Percentiles rank a stretch among this genome's conserved stretches.
Evolutionary conservation across 2,329 filamentous ascomycete genomes (phyloP).

Genomic region (Calonectria pteridis): DNA sequence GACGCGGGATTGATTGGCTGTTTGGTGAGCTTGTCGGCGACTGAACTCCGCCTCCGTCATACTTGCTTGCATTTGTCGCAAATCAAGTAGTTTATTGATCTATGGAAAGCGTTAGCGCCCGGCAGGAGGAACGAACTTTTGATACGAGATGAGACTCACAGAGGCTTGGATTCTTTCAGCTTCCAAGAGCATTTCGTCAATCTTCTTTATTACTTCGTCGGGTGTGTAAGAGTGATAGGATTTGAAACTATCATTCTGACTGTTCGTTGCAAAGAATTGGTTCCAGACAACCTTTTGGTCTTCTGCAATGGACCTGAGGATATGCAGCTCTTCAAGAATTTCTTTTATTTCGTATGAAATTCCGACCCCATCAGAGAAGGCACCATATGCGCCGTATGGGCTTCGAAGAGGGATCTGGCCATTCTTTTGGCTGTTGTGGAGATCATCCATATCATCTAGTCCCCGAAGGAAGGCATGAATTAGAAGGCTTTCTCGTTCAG

Average conservation of each 20-base stretch:
- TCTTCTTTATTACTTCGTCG: background rate
- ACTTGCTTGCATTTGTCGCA: background rate
- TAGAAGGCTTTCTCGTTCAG: background rate
- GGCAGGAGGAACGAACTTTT: background rate
- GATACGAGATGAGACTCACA: background rate
- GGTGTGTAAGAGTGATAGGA: background rate
- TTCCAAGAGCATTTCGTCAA: background rate
- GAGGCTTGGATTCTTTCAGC: background rate
- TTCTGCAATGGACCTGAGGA: background rate
- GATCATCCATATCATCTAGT: background rate
- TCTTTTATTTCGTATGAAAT: background rate
- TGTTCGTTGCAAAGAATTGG: background rate
- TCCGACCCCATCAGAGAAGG: background rate
- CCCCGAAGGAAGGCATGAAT: background rate
- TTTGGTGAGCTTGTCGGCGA: background rate
- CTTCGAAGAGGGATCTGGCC: background rate
- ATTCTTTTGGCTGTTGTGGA: background rate
- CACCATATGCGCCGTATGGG: no score
- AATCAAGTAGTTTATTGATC: background rate
- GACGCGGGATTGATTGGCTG: background rate
- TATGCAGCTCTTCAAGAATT: background rate
- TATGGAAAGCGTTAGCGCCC: background rate
- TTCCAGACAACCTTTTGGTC: background rate
- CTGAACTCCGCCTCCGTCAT: background rate
- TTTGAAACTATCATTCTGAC: background rate